Evolutionary conservation across 176 grass and related monocot species (phyloP), one percentile per base, ranked within the genome.

Genomic region (Rhynchospora breviuscula): DNA sequence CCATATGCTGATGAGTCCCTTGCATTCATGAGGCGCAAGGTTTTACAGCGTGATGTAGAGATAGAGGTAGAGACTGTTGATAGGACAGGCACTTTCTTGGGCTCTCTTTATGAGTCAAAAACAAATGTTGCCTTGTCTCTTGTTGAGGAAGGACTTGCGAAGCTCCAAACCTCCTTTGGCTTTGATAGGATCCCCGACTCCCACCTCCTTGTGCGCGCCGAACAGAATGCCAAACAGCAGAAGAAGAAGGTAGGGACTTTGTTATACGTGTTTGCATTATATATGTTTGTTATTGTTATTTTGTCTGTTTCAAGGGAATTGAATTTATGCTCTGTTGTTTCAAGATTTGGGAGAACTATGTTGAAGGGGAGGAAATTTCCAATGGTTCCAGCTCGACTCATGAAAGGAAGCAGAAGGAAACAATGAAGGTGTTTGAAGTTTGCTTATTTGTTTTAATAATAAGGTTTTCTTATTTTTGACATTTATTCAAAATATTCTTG

Each of bases 1-100:
- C 93, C 96, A 29, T 93, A 90, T 88, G 93, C 96, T 63, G 88
- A 89, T 76, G 96, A 95, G 87, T 91, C 96, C 63, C 94, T 99
- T 99, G 89, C 96, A 62, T 93, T 99, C 80, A 99, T 95, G 91
- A 95, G 96, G 86, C 91, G 93, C 56, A 95, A 87, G 79, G 85
- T 99, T 67, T 68, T 99, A 23, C 96, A 99, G 46, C 91, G 90
- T 19, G 93, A 99, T 85, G 96, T 99, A 79, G 96, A 99, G 88
- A 95, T 99, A 54, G 96, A 99, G 84, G 89, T 99, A 44, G 96
- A 99, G 87, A 90, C 89, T 45, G 96, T 95, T 73, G 96, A 99
- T 78, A 92, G 89, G 79, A 92, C 91, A 54, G 96, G 96, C 43
- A 99, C 96, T 83, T 99, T 99, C 85, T 90, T 99, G 80, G 96